A percentile compares a stretch with the other conserved stretches of the same genome.
phyloP scores from a whole-genome alignment of 2,329 filamentous ascomycete species.

The Orbilia javanica region DNA sequence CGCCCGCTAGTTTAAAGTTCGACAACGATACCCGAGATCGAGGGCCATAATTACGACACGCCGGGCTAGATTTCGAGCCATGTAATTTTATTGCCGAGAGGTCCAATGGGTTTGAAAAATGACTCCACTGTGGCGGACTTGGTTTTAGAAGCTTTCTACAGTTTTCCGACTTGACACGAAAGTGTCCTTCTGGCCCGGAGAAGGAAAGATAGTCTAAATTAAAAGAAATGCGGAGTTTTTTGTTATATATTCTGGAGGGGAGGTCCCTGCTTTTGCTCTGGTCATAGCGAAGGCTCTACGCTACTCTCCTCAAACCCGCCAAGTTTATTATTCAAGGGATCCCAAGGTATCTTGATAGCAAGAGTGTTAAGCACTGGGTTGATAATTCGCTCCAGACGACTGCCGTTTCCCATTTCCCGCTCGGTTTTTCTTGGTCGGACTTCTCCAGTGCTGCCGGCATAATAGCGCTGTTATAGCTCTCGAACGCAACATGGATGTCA shows the following conservation, averaged over 20 bases:
- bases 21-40: conserved; percentile 47
- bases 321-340: conserved; percentile 21
- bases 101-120: conserved; percentile 14
- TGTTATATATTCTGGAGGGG: conserved; percentile 37
- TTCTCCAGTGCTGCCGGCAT: conserved; percentile 38
- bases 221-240: conserved; percentile 7
- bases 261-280: conserved; percentile 11
- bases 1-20: conserved; percentile 24
- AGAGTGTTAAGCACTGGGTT: conserved; percentile 17
- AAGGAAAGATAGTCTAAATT: conserved; percentile 1
- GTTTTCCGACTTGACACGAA: conserved; percentile 42
- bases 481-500: conserved; percentile 41
- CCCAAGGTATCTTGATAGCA: conserved; percentile 29
- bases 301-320: conserved; percentile 2
- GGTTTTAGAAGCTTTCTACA: conserved; percentile 16
- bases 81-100: conserved; percentile 23
- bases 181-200: conserved; percentile 27
- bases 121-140: conserved; percentile 4
- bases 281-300: neutral
- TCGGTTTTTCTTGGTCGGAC: conserved; percentile 37
- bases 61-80: conserved; percentile 5
- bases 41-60: neutral
- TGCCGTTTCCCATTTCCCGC: conserved; percentile 24
- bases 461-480: conserved; percentile 41
- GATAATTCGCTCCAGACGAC: conserved; percentile 31